phyloP scores from a whole-genome alignment of 306 rosid genomes.

The Rosa chinensis region DNA sequence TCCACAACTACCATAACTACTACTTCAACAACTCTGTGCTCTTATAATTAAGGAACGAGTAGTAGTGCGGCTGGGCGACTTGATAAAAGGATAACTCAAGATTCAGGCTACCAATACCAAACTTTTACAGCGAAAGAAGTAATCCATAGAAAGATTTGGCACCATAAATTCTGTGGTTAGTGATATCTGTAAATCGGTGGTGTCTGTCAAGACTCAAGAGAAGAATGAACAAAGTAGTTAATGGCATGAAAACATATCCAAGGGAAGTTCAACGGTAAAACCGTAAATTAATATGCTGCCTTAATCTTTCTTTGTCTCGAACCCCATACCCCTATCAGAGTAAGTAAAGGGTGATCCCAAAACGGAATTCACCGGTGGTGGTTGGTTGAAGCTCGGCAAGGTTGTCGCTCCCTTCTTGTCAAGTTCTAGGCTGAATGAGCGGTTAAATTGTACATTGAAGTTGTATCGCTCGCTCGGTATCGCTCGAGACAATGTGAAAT shows the following conservation, averaged over 20 bases:
- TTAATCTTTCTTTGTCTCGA: not conserved
- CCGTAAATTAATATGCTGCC: not conserved
- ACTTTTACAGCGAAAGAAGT: not conserved
- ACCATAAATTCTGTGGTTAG: not conserved
- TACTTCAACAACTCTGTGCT: not conserved
- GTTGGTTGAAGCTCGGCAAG: not conserved
- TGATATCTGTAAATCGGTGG: not conserved
- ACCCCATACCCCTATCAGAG: not conserved
- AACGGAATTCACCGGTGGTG: not conserved
- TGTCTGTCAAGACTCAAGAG: too few relatives aligned
- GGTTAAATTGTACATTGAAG: not conserved
- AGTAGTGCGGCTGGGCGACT: not conserved
- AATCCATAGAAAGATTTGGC: not conserved
- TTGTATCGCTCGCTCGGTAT: not conserved
- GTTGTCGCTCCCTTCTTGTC: too few relatives aligned
- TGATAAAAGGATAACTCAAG: not conserved
- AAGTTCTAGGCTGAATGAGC: not conserved
- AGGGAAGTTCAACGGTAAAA: not conserved
- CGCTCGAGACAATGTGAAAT: not conserved
- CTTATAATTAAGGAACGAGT: not conserved
- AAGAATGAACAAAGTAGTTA: not conserved
- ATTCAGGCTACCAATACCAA: not conserved
- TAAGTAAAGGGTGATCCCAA: not conserved
- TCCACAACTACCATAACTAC: not conserved
- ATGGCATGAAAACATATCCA: not conserved